Evolutionary conservation across 805 yeast species (phyloP), one percentile per base, ranked within the genome.

Genomic region (Candida krabiensis): DNA sequence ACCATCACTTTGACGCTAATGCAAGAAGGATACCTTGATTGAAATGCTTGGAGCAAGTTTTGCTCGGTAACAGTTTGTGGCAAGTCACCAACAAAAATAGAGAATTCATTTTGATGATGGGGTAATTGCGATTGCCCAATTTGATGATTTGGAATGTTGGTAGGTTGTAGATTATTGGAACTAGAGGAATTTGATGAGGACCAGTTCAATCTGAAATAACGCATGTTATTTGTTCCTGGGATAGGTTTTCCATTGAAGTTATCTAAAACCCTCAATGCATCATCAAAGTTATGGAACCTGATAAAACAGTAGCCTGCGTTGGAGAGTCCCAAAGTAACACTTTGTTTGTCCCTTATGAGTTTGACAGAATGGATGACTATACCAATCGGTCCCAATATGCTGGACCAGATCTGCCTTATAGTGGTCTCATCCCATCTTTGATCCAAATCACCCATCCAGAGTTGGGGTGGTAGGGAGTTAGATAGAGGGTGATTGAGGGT

Each of bases 401-500:
- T 53, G 4, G 71, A 58, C 96, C 96, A 89, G 31, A 89, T 74
- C 41, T 76, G 75, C 33, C 70, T 70, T 37, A 90, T 73, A 9
- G 75, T 66, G 27, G 66, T 59, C 56, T 89, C 96, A 43, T 84
- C 86, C 89, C 96, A 86, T 58, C 75, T 69, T 8, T 86, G 86
- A 50, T 88, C 96, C 30, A 89, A 64, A 52, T 87, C 96, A 16
- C 96, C 97, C 96, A 89, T 90, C 84, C 90, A 85, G 34, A 85
- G 55, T 47, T 76, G 80, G 27, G 63, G 64, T 17, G 56, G 48
- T 41, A 53, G 60, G 2, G 44, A 48, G 30, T 42, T 47, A 13
- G 30, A 25, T 19, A 15, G 16, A n/a, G 38, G 32, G 23, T 4
- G 19, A 5, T 31, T 33, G 24, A 38, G 34, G 9, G 31, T 28